phyloP scores from a whole-genome alignment of 2,329 filamentous ascomycete genomes.

The Cladosporium sp. region DNA sequence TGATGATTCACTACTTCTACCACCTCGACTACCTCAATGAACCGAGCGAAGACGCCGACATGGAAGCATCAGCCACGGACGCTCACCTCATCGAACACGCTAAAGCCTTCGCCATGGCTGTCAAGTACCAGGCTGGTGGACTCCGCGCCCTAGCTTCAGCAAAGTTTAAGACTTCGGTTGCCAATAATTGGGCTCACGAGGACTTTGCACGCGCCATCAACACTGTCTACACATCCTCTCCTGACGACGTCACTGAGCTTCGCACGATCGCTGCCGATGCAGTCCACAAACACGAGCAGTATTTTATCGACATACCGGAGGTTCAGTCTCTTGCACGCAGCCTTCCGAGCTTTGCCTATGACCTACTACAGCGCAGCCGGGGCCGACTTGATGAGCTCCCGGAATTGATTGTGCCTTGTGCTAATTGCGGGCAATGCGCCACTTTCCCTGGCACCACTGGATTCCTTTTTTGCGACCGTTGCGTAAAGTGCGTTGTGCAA shows the following conservation, averaged over 20 bases:
- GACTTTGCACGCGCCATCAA: conserved; percentile 37
- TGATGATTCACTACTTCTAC: conserved; percentile 28
- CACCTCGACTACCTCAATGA: conserved; percentile 20
- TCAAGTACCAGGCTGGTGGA: conserved; percentile 38
- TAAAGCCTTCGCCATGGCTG: conserved; percentile 40
- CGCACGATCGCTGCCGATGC: conserved; percentile 22
- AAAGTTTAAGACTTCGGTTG: conserved; percentile 35
- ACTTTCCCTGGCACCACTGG: no score
- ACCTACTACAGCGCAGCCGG: background rate
- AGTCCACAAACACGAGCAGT: background rate
- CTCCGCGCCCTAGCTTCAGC: conserved; percentile 36
- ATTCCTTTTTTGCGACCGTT: no score
- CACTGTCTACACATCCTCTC: conserved; percentile 38
- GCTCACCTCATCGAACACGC: conserved; percentile 32
- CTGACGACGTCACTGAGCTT: conserved; percentile 37
- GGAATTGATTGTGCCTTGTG: no score
- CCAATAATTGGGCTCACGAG: conserved; percentile 27
- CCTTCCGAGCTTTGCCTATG: background rate
- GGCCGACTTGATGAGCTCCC: no score
- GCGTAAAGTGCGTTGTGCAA: no score
- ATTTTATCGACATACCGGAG: background rate
- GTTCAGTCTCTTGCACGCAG: background rate
- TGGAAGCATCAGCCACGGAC: conserved; percentile 13
- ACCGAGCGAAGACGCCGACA: background rate
- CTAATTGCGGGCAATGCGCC: no score